Conservation (phyloP, 208 protist species). For the Phytomonas serpens region DNA sequence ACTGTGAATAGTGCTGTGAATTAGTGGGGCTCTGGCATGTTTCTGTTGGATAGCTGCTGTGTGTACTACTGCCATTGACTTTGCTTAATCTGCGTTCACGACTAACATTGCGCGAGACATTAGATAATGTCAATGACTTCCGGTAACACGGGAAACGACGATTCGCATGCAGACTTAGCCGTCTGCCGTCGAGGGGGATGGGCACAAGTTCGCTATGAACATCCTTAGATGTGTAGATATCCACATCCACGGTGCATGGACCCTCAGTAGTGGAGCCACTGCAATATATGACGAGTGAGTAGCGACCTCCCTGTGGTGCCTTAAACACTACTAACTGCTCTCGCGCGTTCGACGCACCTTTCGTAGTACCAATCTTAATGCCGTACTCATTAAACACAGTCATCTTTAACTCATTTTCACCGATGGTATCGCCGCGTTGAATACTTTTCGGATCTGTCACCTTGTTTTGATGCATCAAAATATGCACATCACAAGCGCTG, state of each 20-base stretch:
- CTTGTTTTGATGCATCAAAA: slow-evolving; percentile 65
- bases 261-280: slow-evolving; percentile 16
- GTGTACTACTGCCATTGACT: neutral
- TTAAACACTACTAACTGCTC: slow-evolving; percentile 73
- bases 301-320: slow-evolving; percentile 53
- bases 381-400: slow-evolving; percentile 65
- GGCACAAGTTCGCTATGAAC: slow-evolving; percentile 42
- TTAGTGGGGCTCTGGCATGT: neutral
- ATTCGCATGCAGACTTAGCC: slow-evolving; percentile 29
- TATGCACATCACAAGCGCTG: slow-evolving; percentile 69
- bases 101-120: slow-evolving; percentile 28
- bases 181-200: slow-evolving; percentile 47
- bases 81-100: slow-evolving; percentile 20
- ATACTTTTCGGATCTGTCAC: slow-evolving; percentile 24
- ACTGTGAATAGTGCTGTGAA: too few relatives aligned
- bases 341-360: slow-evolving; percentile 46
- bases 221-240: slow-evolving; percentile 49
- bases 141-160: slow-evolving; percentile 48
- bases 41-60: neutral
- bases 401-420: slow-evolving; percentile 46
- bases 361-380: slow-evolving; percentile 49
- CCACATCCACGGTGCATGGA: slow-evolving; percentile 33
- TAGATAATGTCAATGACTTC: slow-evolving; percentile 43
- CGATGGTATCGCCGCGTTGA: slow-evolving; percentile 41
- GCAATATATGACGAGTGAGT: slow-evolving; percentile 44